phyloP scores from a whole-genome alignment of 164 flowering plant genomes.

The Macadamia integrifolia region DNA sequence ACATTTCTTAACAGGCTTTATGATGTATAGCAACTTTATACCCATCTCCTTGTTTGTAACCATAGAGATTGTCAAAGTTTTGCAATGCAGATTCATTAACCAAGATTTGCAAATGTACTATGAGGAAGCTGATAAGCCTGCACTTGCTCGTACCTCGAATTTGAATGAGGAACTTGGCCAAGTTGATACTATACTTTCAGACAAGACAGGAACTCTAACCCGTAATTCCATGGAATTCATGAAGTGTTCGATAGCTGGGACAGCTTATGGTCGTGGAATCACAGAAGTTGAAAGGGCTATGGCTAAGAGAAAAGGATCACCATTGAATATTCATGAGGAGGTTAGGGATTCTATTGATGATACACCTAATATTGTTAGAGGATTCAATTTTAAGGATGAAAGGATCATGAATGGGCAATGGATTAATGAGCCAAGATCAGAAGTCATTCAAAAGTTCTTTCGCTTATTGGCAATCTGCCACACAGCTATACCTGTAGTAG shows the following conservation, averaged over 20 bases:
- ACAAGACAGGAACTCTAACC: constrained; percentile 94
- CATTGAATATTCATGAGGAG: constrained; percentile 23
- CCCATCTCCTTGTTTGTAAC: constrained; percentile 94
- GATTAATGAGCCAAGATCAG: constrained; percentile 58
- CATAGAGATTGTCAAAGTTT: constrained; percentile 84
- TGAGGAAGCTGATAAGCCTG: constrained; percentile 83
- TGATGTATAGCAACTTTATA: constrained; percentile 71
- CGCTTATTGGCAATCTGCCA: constrained; percentile 80
- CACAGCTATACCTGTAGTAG: constrained; percentile 82
- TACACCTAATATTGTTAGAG: constrained; percentile 44
- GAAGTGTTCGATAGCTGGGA: constrained; percentile 90
- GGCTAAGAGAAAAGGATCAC: constrained; percentile 56
- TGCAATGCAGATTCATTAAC: constrained; percentile 86
- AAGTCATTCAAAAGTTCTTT: constrained; percentile 63
- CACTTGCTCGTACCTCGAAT: constrained; percentile 89
- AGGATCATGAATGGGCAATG: constrained; percentile 74
- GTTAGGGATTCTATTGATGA: constrained; percentile 10
- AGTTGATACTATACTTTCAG: constrained; percentile 88
- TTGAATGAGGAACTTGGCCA: constrained; percentile 98
- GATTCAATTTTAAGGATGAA: constrained; percentile 83
- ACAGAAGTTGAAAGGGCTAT: constrained; percentile 89
- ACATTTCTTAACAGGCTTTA: constrained; percentile 67
- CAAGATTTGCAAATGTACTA: constrained; percentile 78
- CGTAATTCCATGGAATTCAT: constrained; percentile 97
- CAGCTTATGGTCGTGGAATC: constrained; percentile 78